Base-by-base conservation (phyloP, 179 eudicot genomes). In the Silene noctiflora region DNA sequence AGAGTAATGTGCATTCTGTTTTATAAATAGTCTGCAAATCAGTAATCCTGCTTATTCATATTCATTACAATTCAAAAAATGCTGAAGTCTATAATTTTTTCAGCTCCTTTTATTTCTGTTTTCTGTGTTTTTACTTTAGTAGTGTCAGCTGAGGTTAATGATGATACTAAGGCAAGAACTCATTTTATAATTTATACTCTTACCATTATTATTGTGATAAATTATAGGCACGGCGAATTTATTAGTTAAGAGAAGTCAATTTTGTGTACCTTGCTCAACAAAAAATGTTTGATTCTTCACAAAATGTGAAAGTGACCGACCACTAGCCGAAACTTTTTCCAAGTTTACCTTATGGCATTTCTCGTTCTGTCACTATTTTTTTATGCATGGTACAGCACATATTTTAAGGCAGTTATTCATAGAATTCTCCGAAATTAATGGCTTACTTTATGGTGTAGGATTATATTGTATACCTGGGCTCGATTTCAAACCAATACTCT, bases 401-500 rank as follows among this genome's bases (percentile, higher is more conserved):
- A 44, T 44, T 10, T 44, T 44, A 44, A 44, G 51, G 51, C 51
- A 42, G 46, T 42, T 42, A 8, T 42, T 42, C 46, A 42, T 12
- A 42, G 7, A 42, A 42, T 42, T 42, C 46, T 42, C 12, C 46
- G 7, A 42, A 7, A 1, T 42, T 20, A 59, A 59, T 3, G 9
- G 63, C 8, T 75, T 6, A 3, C 39, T 72, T 66, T n/a, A 62
- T 71, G 19, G 24, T 74, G 73, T 71, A 81, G 81, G 76, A 75
- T 2, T 71, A 78, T 61, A 81, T 81, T 11, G 84, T 56, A 2
- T 77, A 81, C 75, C 62, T 81, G 84, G 84, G 84, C 14, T 35
- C 81, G 6, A 58, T 22, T 22, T 69, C 80, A 9, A 58, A 46
- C 19, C 42, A 65, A 67, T 68, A 68, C 73, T 72, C 84, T 4